Base-by-base conservation (phyloP, 306 rosid genomes). In the Pyrus betulifolia region DNA sequence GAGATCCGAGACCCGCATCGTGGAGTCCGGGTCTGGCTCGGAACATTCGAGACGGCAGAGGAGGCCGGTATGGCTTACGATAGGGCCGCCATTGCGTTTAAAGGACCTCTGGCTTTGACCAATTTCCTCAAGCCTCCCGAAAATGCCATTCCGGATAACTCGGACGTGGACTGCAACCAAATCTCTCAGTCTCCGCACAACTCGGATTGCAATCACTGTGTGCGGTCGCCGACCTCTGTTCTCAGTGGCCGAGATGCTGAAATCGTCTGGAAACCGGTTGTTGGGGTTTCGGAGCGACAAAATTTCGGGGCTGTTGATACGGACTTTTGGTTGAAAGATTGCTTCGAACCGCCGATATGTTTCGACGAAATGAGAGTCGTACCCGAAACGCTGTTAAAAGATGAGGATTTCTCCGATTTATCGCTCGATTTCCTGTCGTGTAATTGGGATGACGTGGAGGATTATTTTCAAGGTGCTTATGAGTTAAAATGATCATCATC, bases 21-120 rank as follows among this genome's bases (percentile, higher is more conserved):
- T 27, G 31, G 76, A 22, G 21, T 63, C 0, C 57, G 95, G 51
- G 25, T 82, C 25, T 90, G 92, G 95, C 87, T 90, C 11, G 95
- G 95, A 2, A 87, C 95, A 0, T 90, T 54, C 75, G 76, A 88
- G 55, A 86, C 90, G 6, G 84, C 90, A 15, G 88, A 86, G 75
- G 92, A 90, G 76, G 95, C 92, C 6, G 92, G 90, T 2, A 8
- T 82, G 81, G 94, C 45, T 0, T 93, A 93, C 30, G 98, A 93
- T 65, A 70, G 12, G 23, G 93, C 87, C 0, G 94, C 95, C 17
- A 86, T 93, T 75, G 33, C 71, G 30, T 35, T 81, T 1, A 80
- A 77, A 76, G 98, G 96, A 7, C 67, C 80, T n/a, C 51, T 63
- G 8, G 98, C 96, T 9, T 35, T 78, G 11, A 90, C 96, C 1